Evolutionary conservation across 331 rosid species (phyloP), one percentile per base, ranked within the genome.

Genomic region (Telfairia occidentalis): DNA sequence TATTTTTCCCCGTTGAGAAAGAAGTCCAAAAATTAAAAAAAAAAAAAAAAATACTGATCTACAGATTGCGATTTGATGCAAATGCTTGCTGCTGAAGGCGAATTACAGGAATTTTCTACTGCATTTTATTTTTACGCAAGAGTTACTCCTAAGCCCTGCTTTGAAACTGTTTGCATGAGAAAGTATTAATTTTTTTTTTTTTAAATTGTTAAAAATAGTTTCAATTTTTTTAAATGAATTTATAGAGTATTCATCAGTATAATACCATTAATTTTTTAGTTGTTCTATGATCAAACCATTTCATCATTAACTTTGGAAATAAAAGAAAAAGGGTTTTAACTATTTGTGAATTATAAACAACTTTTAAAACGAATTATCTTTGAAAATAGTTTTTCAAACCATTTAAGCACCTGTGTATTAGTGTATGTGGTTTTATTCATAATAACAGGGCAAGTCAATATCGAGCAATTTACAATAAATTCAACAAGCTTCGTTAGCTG

Each of bases 1-100:
- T 86, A 71, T 78, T 72, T 50, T 65, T 83, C 66, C 21, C 72
- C 29, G 32, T 58, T 73, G 64, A 78, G 63, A 78, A 61, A 61
- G 9, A 26, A 57, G 26, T 28, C n/a, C 8, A 48, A 43, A 43
- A 12, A 10, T n/a, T n/a, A n/a, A 19, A 52, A 6, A n/a, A n/a
- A 6, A 16, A 30, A 30, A 28, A 32, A 21, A 19, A 23, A 37
- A 2, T 32, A 24, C 79, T 70, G 71, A 75, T 49, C 83, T 78
- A n/a, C n/a, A n/a, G 10, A 76, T 78, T 55, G 19, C 57, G n/a
- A n/a, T n/a, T n/a, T n/a, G n/a, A n/a, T n/a, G n/a, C 24, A 45
- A 49, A 49, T 24, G 61, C 13, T 48, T 11, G 26, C 15, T 49
- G 42, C 26, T 53, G 32, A 23, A 16, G 50, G 24, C 26, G 54